phyloP scores from a whole-genome alignment of 306 rosid genomes.

The Quercus berberidifolia region DNA sequence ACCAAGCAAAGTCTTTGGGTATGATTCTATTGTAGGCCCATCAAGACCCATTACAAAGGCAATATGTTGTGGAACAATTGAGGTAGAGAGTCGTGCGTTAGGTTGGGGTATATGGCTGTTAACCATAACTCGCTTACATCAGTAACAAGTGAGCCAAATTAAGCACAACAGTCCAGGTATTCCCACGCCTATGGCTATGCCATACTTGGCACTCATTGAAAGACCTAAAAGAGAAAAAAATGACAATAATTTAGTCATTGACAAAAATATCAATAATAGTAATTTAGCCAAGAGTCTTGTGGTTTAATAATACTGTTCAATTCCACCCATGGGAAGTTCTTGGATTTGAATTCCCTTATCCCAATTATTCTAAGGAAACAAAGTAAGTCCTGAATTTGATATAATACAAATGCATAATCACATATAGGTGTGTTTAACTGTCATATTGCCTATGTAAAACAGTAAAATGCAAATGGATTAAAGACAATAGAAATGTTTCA shows the following conservation, averaged over 20 bases:
- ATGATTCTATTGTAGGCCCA: conserved; percentile 63
- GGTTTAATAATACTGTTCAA: no score
- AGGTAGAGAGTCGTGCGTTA: not conserved
- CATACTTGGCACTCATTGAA: conserved; percentile 51
- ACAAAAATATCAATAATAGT: not conserved
- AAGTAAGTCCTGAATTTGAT: no score
- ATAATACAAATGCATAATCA: no score
- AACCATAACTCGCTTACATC: conserved; percentile 16
- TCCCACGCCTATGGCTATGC: conserved; percentile 49
- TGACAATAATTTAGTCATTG: not conserved
- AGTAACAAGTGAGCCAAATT: conserved; percentile 33
- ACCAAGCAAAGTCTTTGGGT: conserved; percentile 45
- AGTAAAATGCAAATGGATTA: no score
- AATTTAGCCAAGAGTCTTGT: no score
- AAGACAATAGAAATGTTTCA: no score
- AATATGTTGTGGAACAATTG: conserved; percentile 9
- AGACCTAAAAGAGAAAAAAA: conserved; percentile 34
- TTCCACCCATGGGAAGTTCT: no score
- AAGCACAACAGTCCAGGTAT: conserved; percentile 53
- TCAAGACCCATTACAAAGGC: conserved; percentile 48
- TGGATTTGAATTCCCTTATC: no score
- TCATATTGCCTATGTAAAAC: no score
- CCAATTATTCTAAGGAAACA: no score
- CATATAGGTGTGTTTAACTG: no score
- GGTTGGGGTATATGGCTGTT: conserved; percentile 1